phyloP scores from a whole-genome alignment of 2,329 filamentous ascomycete species.

The Scolecobasidium constrictum region DNA sequence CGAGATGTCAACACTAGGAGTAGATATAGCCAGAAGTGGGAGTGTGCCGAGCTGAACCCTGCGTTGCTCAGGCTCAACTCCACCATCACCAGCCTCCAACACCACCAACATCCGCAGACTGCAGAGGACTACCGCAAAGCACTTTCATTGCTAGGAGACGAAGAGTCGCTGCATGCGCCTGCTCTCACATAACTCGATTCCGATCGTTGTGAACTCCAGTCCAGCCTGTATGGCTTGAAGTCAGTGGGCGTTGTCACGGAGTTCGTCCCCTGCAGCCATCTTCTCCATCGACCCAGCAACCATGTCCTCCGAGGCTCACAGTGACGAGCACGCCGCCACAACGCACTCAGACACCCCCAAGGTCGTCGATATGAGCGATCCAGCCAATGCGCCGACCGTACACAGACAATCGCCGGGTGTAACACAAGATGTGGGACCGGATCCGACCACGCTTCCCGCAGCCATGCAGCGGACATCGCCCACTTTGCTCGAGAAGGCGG shows the following conservation, averaged over 20 bases:
- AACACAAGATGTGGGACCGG: background rate
- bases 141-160: no score
- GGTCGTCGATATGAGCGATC: background rate
- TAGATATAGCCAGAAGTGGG: no score
- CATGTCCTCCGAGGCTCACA: slow-evolving; percentile 2
- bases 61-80: no score
- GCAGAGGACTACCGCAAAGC: no score
- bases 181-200: no score
- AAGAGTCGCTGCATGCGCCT: no score
- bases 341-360: background rate
- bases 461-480: background rate
- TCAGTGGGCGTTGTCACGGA: no score
- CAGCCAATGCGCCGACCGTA: background rate
- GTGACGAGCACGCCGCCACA: slow-evolving; percentile 1
- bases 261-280: background rate
- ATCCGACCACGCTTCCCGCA: background rate
- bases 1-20: no score
- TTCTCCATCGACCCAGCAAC: slow-evolving; percentile 2
- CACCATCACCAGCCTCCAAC: no score
- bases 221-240: no score
- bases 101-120: no score
- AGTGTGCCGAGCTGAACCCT: no score
- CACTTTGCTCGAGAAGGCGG: slow-evolving; percentile 5
- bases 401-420: slow-evolving; percentile 4
- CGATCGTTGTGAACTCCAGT: background rate